These are phyloP conservation scores for Trypethelium eluteriae DNA, from an alignment of 495 filamentous ascomycete genomes.

Conservation along the genomic window DNA sequence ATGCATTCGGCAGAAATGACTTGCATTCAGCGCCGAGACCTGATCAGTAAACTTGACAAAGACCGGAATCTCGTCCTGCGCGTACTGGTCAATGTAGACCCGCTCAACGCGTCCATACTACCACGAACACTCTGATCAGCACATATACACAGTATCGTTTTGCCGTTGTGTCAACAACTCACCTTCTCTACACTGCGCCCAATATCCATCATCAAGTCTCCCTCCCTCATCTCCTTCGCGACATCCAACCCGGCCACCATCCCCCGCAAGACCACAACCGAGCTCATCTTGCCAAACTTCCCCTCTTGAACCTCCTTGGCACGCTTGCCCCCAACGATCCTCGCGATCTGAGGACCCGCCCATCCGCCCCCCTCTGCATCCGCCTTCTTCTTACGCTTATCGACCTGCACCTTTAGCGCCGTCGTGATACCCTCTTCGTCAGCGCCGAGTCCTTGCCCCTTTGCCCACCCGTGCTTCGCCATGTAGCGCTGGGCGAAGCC, in stretches of 20 bases:
- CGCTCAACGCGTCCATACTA: slow-evolving; percentile 83
- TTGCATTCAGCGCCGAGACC: slow-evolving; percentile 71
- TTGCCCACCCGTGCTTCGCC: slow-evolving; percentile 86
- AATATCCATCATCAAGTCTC: slow-evolving; percentile 79
- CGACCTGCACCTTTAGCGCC: slow-evolving; percentile 70
- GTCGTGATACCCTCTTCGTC: slow-evolving; percentile 71
- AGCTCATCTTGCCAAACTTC: slow-evolving; percentile 66
- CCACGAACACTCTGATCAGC: background rate
- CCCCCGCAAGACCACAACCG: slow-evolving; percentile 67
- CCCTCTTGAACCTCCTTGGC: slow-evolving; percentile 42
- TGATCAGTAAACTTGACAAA: slow-evolving; percentile 85
- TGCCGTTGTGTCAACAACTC: background rate
- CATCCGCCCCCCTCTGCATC: slow-evolving; percentile 76
- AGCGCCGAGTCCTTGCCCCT: slow-evolving; percentile 79
- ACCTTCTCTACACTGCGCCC: slow-evolving; percentile 69
- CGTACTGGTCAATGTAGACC: slow-evolving; percentile 58
- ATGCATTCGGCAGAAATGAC: slow-evolving; percentile 26
- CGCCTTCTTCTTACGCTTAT: slow-evolving; percentile 66
- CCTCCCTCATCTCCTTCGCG: slow-evolving; percentile 59
- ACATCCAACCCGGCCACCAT: slow-evolving; percentile 81
- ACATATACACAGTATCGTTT: no score
- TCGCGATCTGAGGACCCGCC: slow-evolving; percentile 60
- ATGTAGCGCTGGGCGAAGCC: slow-evolving; percentile 81
- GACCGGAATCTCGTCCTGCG: slow-evolving; percentile 52
- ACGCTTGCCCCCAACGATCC: slow-evolving; percentile 68